Percentiles rank a stretch among this genome's conserved stretches.
Conservation (phyloP, 2,329 filamentous ascomycete species). For the Xylogone sp. region DNA sequence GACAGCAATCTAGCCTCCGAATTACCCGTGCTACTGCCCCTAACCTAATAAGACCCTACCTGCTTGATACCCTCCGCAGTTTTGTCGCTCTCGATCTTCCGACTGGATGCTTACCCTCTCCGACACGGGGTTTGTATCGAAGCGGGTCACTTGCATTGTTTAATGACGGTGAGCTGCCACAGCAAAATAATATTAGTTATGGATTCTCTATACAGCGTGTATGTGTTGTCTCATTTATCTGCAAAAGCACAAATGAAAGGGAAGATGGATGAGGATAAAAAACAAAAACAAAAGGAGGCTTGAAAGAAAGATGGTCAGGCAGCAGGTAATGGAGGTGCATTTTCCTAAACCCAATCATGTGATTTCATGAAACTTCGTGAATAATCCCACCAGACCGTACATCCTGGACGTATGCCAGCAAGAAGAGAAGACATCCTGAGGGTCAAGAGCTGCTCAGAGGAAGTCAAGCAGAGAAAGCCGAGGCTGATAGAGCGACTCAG, state of each 20-base stretch:
- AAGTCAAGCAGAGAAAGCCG: background rate
- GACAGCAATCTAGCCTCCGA: no score
- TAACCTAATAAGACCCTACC: no score
- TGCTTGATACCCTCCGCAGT: no score
- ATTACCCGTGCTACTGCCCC: no score
- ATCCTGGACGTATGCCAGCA: background rate
- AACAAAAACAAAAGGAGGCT: background rate
- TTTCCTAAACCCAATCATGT: background rate
- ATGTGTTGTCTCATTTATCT: background rate
- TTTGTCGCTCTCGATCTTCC: no score
- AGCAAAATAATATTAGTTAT: slow-evolving; percentile 24
- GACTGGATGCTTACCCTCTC: no score
- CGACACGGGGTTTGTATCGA: slow-evolving; percentile 20
- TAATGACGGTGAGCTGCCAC: slow-evolving; percentile 24
- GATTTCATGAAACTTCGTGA: slow-evolving; percentile 1
- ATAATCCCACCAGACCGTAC: background rate
- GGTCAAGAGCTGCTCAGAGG: background rate
- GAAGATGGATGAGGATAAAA: slow-evolving; percentile 4
- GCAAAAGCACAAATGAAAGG: slow-evolving; percentile 5
- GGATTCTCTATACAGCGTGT: slow-evolving; percentile 15
- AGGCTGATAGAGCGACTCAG: background rate
- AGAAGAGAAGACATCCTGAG: background rate
- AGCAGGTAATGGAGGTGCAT: background rate
- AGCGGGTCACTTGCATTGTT: slow-evolving; percentile 22
- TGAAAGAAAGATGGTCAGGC: background rate